Evolutionary conservation across 148 eudicot genomes (phyloP).

Genomic region (Hydrangea macrophylla): DNA sequence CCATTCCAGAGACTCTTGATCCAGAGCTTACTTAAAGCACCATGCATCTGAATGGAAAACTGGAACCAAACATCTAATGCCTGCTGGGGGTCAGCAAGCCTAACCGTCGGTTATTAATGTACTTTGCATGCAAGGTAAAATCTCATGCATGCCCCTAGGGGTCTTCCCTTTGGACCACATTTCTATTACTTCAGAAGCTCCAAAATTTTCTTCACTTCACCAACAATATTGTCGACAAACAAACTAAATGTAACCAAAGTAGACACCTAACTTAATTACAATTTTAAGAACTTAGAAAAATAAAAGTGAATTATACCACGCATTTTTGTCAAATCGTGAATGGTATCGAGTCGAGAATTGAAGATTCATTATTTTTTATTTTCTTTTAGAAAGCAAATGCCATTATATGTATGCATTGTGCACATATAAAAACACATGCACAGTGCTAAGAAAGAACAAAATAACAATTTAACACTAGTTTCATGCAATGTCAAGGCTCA

Average conservation of each 20-base stretch:
- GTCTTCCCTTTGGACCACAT: neutral
- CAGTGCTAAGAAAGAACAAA: no score
- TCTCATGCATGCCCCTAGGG: neutral
- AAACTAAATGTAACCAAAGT: neutral
- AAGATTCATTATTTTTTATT: no score
- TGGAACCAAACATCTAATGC: neutral
- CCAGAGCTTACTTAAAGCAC: neutral
- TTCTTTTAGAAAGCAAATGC: no score
- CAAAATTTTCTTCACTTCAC: neutral
- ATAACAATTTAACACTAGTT: no score
- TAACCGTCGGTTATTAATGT: neutral
- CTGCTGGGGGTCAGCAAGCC: neutral
- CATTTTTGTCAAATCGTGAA: no score
- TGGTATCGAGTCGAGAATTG: no score
- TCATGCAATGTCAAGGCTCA: no score
- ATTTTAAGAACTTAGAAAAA: neutral
- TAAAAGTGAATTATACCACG: neutral
- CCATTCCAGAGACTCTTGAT: neutral
- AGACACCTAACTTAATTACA: neutral
- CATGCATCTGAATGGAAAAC: neutral
- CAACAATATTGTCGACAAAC: neutral
- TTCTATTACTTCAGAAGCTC: neutral
- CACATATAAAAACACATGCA: no score
- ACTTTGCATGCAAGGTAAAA: neutral
- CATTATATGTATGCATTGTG: no score